These are phyloP conservation scores for Coemansia sp. DNA, from an alignment of 192 early-diverging fungal species.

Conservation along the genomic window DNA sequence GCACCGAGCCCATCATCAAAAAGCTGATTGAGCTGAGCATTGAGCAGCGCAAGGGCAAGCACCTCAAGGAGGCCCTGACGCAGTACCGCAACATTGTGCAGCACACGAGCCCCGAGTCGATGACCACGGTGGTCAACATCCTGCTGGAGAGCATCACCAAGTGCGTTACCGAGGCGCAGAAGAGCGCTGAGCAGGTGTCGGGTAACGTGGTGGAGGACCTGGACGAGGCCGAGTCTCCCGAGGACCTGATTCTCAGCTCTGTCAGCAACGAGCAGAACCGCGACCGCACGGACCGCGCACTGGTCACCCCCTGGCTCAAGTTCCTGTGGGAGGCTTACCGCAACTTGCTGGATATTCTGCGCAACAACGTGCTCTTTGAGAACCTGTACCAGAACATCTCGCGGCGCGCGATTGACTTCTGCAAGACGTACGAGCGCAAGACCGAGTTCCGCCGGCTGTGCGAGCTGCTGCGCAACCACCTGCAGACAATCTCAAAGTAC, in stretches of 20 bases:
- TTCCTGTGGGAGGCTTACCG: constrained; percentile 99
- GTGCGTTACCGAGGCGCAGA: constrained; percentile 87
- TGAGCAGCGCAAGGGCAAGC: constrained; percentile 80
- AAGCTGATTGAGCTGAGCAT: constrained; percentile 92
- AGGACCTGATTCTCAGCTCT: constrained; percentile 93
- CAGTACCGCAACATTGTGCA: constrained; percentile 99
- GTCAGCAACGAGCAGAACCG: constrained; percentile 91
- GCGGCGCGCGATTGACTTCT: constrained; percentile 95
- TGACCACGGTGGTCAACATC: constrained; percentile 82
- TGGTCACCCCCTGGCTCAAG: constrained; percentile 98
- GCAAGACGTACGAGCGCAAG: constrained; percentile 90
- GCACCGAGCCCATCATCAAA: constrained; percentile 90
- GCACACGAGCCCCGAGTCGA: constrained; percentile 84
- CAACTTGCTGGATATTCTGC: constrained; percentile 91
- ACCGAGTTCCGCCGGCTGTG: constrained; percentile 98
- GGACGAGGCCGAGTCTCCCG: constrained; percentile 94
- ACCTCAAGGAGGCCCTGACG: constrained; percentile 91
- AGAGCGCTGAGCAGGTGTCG: constrained; percentile 83
- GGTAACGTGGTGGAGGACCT: constrained; percentile 88
- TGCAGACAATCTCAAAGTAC: constrained; percentile 84
- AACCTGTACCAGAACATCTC: constrained; percentile 88
- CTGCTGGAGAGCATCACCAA: constrained; percentile 85
- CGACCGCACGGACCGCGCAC: constrained; percentile 95
- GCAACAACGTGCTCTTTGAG: constrained; percentile 96
- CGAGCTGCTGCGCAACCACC: constrained; percentile 92